phyloP scores from a whole-genome alignment of 768 basidiomycete genomes.

The Trametes elegans region DNA sequence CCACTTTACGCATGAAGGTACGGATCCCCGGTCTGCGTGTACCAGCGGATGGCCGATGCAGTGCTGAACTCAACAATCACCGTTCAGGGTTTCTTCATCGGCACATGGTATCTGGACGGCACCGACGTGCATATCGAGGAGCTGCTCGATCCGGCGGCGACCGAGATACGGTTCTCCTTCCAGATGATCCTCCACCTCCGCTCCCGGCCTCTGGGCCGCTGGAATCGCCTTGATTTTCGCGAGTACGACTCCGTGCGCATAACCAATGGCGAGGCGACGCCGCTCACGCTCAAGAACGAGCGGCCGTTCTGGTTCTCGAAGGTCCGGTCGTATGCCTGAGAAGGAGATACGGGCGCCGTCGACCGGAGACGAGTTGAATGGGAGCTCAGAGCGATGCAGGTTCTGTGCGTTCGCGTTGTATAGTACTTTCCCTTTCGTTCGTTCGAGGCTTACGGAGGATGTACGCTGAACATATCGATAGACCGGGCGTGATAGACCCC shows the following conservation, averaged over 20 bases:
- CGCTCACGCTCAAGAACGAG: constrained; percentile 77
- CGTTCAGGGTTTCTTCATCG: constrained; percentile 65
- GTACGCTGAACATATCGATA: too few relatives aligned
- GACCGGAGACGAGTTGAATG: too few relatives aligned
- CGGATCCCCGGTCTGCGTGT: neutral
- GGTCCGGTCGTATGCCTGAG: constrained; percentile 60
- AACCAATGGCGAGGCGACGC: constrained; percentile 68
- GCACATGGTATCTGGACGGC: constrained; percentile 69
- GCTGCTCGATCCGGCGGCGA: constrained; percentile 51
- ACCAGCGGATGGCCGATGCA: too few relatives aligned
- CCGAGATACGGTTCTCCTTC: constrained; percentile 57
- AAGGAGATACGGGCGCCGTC: too few relatives aligned
- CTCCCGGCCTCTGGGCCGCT: constrained; percentile 80
- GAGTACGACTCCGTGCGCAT: constrained; percentile 75
- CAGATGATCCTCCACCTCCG: constrained; percentile 68
- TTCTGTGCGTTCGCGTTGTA: too few relatives aligned
- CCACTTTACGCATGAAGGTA: constrained; percentile 77
- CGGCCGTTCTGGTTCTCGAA: constrained; percentile 95
- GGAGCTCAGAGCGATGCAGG: too few relatives aligned
- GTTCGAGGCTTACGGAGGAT: too few relatives aligned
- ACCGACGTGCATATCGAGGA: constrained; percentile 59
- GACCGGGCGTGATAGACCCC: too few relatives aligned
- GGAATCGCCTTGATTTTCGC: constrained; percentile 76
- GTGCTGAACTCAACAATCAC: neutral
- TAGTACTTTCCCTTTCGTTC: too few relatives aligned